phyloP scores from a whole-genome alignment of 139 green algal species.

The Parachlorella kessleri region DNA sequence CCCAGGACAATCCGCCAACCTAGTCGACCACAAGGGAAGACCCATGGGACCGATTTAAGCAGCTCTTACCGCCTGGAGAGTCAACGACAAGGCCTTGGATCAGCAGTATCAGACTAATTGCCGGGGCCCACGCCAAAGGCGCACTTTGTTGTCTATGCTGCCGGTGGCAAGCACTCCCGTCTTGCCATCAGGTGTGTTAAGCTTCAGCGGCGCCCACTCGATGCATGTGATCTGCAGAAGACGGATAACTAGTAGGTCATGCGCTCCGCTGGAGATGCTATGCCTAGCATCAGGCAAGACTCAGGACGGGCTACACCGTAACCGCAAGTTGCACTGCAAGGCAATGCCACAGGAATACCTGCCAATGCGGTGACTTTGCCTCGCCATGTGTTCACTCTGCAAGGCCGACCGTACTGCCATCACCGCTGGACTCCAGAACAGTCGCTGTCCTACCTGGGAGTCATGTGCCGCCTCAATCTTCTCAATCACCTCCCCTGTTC shows the following conservation, averaged over 20 bases:
- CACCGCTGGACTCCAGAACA: constrained; percentile 14
- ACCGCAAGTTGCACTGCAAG: neutral
- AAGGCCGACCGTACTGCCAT: neutral
- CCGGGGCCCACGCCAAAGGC: constrained; percentile 21
- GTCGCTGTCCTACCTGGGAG: too few relatives aligned
- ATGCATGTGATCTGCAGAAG: constrained; percentile 28
- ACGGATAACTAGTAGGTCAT: neutral
- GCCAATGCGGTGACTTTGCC: neutral
- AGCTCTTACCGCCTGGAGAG: too few relatives aligned
- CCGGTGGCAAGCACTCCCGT: constrained; percentile 23
- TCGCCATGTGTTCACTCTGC: neutral
- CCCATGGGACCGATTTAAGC: too few relatives aligned
- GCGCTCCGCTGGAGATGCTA: neutral
- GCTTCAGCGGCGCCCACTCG: constrained; percentile 28
- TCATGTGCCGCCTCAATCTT: constrained; percentile 40
- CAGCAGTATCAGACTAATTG: constrained; percentile 22
- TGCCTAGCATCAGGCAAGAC: neutral
- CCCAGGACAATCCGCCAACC: too few relatives aligned
- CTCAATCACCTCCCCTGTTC: constrained; percentile 24
- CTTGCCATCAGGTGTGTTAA: neutral
- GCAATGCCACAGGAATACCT: neutral
- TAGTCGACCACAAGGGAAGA: too few relatives aligned
- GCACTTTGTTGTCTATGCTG: constrained; percentile 20
- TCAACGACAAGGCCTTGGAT: too few relatives aligned
- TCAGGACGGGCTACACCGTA: neutral